Evolutionary conservation across 176 grass and related monocot species (phyloP).

Genomic region (Oryza nivara): DNA sequence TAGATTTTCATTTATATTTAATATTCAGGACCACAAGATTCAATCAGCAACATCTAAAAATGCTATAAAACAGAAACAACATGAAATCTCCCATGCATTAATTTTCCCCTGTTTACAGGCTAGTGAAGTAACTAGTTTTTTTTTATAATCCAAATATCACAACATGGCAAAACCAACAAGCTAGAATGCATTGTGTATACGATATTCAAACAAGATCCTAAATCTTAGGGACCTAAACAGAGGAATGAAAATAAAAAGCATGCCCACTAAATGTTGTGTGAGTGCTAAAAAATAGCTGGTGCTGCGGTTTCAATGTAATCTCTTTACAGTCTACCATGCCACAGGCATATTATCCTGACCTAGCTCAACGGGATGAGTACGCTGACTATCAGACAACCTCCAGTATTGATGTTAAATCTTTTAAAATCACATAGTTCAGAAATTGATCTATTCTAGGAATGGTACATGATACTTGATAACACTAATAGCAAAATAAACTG

Average conservation of each 20-base stretch:
- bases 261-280: neutral
- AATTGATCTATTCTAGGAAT: neutral
- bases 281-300: neutral
- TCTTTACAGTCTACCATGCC: neutral
- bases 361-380: neutral
- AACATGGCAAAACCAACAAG: neutral
- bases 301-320: neutral
- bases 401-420: neutral
- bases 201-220: neutral
- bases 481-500: neutral
- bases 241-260: neutral
- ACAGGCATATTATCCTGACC: neutral
- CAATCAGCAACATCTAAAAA: neutral
- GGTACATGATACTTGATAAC: neutral
- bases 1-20: neutral
- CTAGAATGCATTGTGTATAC: neutral
- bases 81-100: slow-evolving; percentile 2
- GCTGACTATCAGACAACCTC: neutral
- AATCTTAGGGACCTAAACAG: neutral
- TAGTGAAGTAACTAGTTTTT: neutral
- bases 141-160: neutral
- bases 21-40: neutral
- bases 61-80: neutral
- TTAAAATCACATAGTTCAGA: slow-evolving; percentile 14
- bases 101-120: neutral